Evolutionary conservation across 148 eudicot species (phyloP).

Genomic region (Amaranthus palmeri): DNA sequence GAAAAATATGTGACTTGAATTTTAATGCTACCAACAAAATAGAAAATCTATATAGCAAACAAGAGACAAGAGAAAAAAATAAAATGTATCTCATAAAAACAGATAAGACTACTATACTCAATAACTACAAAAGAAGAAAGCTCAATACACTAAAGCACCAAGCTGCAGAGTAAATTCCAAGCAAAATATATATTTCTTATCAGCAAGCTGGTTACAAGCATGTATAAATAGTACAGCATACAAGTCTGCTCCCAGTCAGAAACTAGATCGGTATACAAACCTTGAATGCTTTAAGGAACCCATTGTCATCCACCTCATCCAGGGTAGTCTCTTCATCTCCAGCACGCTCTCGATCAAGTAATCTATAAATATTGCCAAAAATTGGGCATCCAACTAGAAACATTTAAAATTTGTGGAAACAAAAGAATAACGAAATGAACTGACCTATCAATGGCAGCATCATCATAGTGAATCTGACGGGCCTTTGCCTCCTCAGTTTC

Average conservation of each 20-base stretch:
- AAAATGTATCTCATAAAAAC: neutral
- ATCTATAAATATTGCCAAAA: slow-evolving; percentile 33
- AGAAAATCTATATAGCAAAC: neutral
- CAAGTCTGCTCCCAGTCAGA: neutral
- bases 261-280: slow-evolving; percentile 30
- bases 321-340: slow-evolving; percentile 73
- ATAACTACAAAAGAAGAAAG: neutral
- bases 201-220: neutral
- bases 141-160: neutral
- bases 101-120: neutral
- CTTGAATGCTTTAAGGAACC: slow-evolving; percentile 92
- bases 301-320: slow-evolving; percentile 85
- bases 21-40: neutral
- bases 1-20: neutral
- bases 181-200: neutral
- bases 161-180: neutral
- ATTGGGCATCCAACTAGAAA: neutral
- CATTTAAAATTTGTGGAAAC: neutral
- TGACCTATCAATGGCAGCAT: slow-evolving; percentile 86
- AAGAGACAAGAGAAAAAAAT: neutral
- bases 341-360: slow-evolving; percentile 83
- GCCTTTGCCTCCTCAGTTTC: slow-evolving; percentile 94
- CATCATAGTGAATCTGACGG: slow-evolving; percentile 97
- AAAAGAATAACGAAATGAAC: slow-evolving; percentile 4
- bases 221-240: neutral